Percentiles rank a stretch among this genome's conserved stretches.
phyloP scores from a whole-genome alignment of 2,329 filamentous ascomycete species.

The Colletotrichum sublineola region DNA sequence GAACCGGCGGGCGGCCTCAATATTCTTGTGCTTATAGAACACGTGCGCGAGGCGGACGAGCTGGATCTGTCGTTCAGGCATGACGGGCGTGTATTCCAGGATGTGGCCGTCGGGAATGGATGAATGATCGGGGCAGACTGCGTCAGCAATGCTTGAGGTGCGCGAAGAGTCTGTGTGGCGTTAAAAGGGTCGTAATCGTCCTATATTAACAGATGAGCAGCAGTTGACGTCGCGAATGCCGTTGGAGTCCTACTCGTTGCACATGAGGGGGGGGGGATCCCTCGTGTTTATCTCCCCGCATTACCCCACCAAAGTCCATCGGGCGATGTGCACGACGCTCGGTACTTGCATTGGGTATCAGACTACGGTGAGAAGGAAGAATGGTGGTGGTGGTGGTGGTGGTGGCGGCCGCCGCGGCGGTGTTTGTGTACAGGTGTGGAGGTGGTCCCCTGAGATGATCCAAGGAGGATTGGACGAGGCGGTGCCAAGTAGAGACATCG shows the following conservation, averaged over 20 bases:
- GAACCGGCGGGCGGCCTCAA: constrained; percentile 58
- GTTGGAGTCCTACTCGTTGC: neutral
- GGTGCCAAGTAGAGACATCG: neutral
- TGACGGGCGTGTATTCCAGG: constrained; percentile 14
- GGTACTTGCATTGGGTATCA: constrained; percentile 32
- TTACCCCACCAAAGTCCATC: constrained; percentile 41
- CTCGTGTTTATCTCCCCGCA: constrained; percentile 35
- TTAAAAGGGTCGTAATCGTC: neutral
- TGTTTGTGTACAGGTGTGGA: neutral
- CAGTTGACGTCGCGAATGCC: constrained; percentile 3
- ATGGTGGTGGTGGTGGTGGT: neutral
- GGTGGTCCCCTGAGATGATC: neutral
- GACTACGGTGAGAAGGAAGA: constrained; percentile 23
- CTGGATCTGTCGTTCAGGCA: constrained; percentile 48
- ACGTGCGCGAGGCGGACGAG: constrained; percentile 59
- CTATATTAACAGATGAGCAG: constrained; percentile 7
- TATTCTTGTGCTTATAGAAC: constrained; percentile 62
- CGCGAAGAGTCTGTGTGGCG: too few relatives aligned
- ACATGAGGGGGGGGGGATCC: constrained; percentile 10
- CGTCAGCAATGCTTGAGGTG: neutral
- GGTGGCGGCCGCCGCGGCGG: neutral
- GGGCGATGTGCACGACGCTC: constrained; percentile 29
- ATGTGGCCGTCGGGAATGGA: neutral
- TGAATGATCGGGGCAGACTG: neutral
- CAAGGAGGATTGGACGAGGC: neutral